Base-by-base conservation (phyloP, 163 green algal species). In the Trebouxia gelatinosa region DNA sequence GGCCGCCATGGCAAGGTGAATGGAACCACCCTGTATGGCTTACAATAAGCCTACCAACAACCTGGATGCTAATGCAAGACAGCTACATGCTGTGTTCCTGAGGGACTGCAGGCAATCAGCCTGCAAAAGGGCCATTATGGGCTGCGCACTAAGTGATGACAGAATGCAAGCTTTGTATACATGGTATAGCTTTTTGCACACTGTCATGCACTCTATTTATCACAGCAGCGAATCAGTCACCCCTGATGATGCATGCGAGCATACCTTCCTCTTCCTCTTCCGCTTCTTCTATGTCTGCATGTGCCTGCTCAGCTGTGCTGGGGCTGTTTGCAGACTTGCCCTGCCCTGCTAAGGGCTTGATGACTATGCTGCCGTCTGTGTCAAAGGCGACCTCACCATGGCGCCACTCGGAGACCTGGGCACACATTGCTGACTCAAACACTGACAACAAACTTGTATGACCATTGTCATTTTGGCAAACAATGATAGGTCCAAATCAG, bases 371-470 rank as follows among this genome's bases (percentile, higher is more conserved):
- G 17, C 6, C 39, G 29, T 16, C 46, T 1, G 17, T n/a, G n/a
- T 85, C 72, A 38, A 66, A 39, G 0, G 23, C 66, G 3, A 83
- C 40, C 37, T 75, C 58, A 13, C 83, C 83, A 1, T 77, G 72
- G 1, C 83, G 78, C 43, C 75, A 78, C 32, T 87, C 83, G 7
- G 83, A 87, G n/a, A 87, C 78, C 66, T 77, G 40, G 43, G 43
- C 43, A 23, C 43, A 54, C 13, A 13, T 13, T 54, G 43, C 13
- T 54, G 43, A 28, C 13, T 32, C 57, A 66, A 66, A 66, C 23
- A 17, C n/a, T 37, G 9, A 66, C n/a, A 38, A 38, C 26, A 65
- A 5, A 5, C 34, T 65, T 0, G 34, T n/a, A 37, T 13, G 54
- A 37, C 54, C 26, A 31, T 65, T 35, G 0, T 35, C 34, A 35